Percentiles rank a stretch among this genome's conserved stretches.
These are phyloP conservation scores for Alternaria solani DNA, from an alignment of 2,329 filamentous ascomycete species.

Conservation along the genomic window DNA sequence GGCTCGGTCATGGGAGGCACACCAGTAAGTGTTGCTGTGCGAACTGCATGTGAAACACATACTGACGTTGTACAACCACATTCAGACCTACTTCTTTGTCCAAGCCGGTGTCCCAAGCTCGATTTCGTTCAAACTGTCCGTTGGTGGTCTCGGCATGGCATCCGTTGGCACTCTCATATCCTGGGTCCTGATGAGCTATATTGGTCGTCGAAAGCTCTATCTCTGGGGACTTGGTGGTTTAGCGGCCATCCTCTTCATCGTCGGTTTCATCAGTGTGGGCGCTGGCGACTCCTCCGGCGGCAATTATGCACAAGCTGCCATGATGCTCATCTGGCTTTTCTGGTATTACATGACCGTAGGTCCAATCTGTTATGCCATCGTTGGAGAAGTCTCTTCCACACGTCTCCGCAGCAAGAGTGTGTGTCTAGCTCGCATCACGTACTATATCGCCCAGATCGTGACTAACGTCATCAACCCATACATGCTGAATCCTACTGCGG, in stretches of 20 bases:
- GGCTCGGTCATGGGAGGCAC: slow-evolving; percentile 30
- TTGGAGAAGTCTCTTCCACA: slow-evolving; percentile 80
- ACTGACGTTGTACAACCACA: not conserved
- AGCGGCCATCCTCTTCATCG: slow-evolving; percentile 75
- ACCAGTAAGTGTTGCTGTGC: not conserved
- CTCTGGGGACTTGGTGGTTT: slow-evolving; percentile 69
- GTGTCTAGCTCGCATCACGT: slow-evolving; percentile 76
- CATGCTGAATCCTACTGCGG: slow-evolving; percentile 60
- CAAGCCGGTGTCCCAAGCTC: slow-evolving; percentile 52
- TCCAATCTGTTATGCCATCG: slow-evolving; percentile 85
- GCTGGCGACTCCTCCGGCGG: slow-evolving; percentile 53
- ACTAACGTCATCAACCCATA: slow-evolving; percentile 77
- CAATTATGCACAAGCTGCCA: slow-evolving; percentile 29
- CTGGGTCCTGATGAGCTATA: slow-evolving; percentile 78
- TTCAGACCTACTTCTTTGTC: slow-evolving; percentile 54
- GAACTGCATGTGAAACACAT: not conserved
- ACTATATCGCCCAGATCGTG: slow-evolving; percentile 72
- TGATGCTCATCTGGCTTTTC: slow-evolving; percentile 56
- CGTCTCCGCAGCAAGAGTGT: slow-evolving; percentile 88
- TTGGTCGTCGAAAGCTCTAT: slow-evolving; percentile 78
- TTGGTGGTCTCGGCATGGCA: slow-evolving; percentile 64
- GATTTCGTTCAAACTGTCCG: slow-evolving; percentile 52
- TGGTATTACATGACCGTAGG: slow-evolving; percentile 85
- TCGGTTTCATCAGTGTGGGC: slow-evolving; percentile 67
- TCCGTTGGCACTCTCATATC: slow-evolving; percentile 72